Base-by-base conservation (phyloP, 2,329 filamentous ascomycete species). In the Dothideomycetes sp. region DNA sequence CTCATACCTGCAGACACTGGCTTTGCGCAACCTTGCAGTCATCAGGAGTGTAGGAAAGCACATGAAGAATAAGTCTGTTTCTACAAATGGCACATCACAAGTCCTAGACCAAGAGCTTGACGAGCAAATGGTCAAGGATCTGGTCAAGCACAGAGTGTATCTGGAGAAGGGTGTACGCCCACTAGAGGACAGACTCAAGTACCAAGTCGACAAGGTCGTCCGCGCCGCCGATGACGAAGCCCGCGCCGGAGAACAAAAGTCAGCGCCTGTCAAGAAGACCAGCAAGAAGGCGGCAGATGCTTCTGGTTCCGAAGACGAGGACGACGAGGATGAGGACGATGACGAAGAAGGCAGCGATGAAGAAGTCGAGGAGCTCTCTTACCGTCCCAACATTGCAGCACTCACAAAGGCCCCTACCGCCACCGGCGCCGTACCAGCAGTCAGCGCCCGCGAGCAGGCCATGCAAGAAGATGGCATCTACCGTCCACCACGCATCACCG, bases 201-300 rank as follows among this genome's bases (percentile, higher is more conserved):
- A 95, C 62, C 88, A 95, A 58, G 86, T 98, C 53, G 89, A 96
- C 61, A 91, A 94, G 56, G 87, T 95, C 18, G 70, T 98, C 15
- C 82, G 86, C 47, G 84, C 86, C 0, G 87, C 87, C 27, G 84
- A 94, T 45, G 81, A 89, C 49, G 72, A 76, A 3, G 73, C 79
- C 46, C 67, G 73, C 24, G 54, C 52, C 3, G 60, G 59, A 3
- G 51, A 52, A 2, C 51, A 57, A 10, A 62, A 64, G 33, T 55
- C 57, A 2, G 60, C 31, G 12, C 31, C 38, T 55, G 64, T 44
- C 51, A 54, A 3, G 55, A 62, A 36, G n/a, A 18, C 31, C 27
- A 31, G 24, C 48, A 48, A 9, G 52, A 59, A 42, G 47, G 53
- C 38, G 45, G 47, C 24, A n/a, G 48, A 52, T 12, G 44, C 51